These are phyloP conservation scores for Blastomyces parvus DNA, from an alignment of 2,329 filamentous ascomycete genomes.

Conservation along the genomic window DNA sequence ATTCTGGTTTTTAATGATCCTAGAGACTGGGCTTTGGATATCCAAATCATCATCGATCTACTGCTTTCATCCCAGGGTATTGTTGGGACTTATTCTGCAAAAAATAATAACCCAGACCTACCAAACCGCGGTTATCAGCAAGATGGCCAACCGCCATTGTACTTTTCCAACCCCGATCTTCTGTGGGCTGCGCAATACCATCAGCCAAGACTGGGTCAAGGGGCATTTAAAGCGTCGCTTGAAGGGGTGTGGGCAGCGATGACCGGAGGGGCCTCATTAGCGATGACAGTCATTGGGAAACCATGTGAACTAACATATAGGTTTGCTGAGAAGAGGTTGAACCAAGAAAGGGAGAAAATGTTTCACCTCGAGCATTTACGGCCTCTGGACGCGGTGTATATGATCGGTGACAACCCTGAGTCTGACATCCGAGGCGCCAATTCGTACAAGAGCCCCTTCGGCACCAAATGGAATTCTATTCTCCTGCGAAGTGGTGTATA, in stretches of 20 bases:
- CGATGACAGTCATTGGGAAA: slow-evolving; percentile 69
- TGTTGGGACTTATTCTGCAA: slow-evolving; percentile 66
- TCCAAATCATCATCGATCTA: slow-evolving; percentile 73
- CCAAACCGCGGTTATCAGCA: slow-evolving; percentile 71
- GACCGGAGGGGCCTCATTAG: slow-evolving; percentile 51
- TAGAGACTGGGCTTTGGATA: slow-evolving; percentile 88
- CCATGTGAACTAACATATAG: slow-evolving; percentile 67
- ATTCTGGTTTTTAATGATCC: slow-evolving; percentile 94
- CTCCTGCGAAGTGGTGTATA: slow-evolving; percentile 77
- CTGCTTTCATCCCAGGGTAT: slow-evolving; percentile 69
- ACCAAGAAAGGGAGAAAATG: slow-evolving; percentile 47
- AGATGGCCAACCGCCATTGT: slow-evolving; percentile 69
- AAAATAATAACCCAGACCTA: slow-evolving; percentile 56
- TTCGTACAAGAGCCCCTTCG: slow-evolving; percentile 55
- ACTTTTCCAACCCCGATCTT: slow-evolving; percentile 84
- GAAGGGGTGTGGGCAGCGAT: slow-evolving; percentile 68
- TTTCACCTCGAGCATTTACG: slow-evolving; percentile 31
- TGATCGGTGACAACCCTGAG: slow-evolving; percentile 85
- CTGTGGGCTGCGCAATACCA: slow-evolving; percentile 81
- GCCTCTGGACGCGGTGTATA: slow-evolving; percentile 69
- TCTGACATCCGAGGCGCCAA: slow-evolving; percentile 88
- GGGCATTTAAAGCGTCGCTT: slow-evolving; percentile 75
- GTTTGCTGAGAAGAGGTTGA: slow-evolving; percentile 69
- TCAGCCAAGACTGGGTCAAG: slow-evolving; percentile 79
- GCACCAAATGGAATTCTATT: slow-evolving; percentile 67